These are phyloP conservation scores for Arctium minus DNA, from an alignment of 129 eudicot species.

Conservation along the genomic window DNA sequence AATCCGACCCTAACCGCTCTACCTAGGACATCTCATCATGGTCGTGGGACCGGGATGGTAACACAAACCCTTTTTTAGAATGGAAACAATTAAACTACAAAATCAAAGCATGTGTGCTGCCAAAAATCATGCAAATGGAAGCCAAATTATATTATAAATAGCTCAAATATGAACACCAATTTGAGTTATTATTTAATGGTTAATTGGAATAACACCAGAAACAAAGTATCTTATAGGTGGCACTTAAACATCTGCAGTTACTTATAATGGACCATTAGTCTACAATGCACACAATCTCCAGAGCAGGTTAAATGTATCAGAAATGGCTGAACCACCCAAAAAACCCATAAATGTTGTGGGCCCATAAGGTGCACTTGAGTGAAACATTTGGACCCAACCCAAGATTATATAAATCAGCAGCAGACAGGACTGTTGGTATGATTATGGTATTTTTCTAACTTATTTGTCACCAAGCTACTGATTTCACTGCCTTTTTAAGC, in stretches of 20 bases:
- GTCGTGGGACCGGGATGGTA: not conserved
- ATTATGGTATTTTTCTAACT: conserved; percentile 29
- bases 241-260: conserved; percentile 23
- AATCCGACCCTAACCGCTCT: not conserved
- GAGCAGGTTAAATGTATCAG: conserved; percentile 23
- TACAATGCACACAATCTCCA: conserved; percentile 12
- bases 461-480: conserved; percentile 19
- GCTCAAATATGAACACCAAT: conserved; percentile 7
- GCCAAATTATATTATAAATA: not conserved
- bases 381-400: conserved; percentile 25
- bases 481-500: conserved; percentile 41
- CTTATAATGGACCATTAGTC: conserved; percentile 14
- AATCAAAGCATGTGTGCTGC: not conserved
- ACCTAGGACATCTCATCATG: not conserved
- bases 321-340: conserved; percentile 12
- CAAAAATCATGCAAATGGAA: not conserved
- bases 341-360: conserved; percentile 22
- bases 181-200: not conserved
- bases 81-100: not conserved
- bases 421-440: conserved; percentile 29
- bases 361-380: conserved; percentile 1
- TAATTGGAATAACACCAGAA: conserved; percentile 25
- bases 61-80: not conserved
- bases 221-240: conserved; percentile 28
- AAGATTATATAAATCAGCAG: conserved; percentile 30